These are phyloP conservation scores for Beauveria sp. DNA, from an alignment of 2,329 filamentous ascomycete species.

Conservation along the genomic window DNA sequence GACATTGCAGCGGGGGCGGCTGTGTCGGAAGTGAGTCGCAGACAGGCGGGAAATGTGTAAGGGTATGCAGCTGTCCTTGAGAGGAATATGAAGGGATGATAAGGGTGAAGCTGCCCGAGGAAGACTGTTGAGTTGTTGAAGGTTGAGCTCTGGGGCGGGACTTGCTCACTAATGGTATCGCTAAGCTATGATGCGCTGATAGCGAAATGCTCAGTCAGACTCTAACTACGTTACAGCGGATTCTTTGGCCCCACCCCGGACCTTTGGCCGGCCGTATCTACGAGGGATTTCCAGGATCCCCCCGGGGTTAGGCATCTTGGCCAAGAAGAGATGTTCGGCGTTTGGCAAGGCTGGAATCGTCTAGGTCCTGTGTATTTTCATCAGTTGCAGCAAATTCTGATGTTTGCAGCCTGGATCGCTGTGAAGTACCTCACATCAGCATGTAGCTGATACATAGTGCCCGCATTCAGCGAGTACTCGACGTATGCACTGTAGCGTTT, in stretches of 20 bases:
- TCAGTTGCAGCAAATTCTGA: not conserved
- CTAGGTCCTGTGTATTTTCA: not conserved
- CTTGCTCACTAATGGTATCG: slow-evolving; percentile 11
- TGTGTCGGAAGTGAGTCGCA: slow-evolving; percentile 1
- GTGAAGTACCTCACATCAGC: slow-evolving; percentile 3
- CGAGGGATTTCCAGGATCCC: slow-evolving; percentile 11
- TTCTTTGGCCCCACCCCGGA: slow-evolving; percentile 1
- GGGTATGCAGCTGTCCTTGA: not conserved
- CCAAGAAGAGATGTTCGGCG: not conserved
- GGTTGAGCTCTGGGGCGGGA: slow-evolving; percentile 4
- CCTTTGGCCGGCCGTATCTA: slow-evolving; percentile 11
- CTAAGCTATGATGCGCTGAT: slow-evolving; percentile 13
- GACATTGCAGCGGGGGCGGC: slow-evolving; percentile 14
- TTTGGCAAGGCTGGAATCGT: not conserved
- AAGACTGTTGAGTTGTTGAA: slow-evolving; percentile 8
- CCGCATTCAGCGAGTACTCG: not conserved
- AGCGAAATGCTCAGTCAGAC: slow-evolving; percentile 11
- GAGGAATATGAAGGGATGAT: not conserved
- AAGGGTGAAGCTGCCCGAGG: not conserved
- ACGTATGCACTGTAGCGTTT: not conserved
- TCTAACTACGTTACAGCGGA: slow-evolving; percentile 6
- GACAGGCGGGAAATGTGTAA: not conserved
- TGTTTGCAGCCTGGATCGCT: not conserved
- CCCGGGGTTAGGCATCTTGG: not conserved
- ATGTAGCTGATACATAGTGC: slow-evolving; percentile 3